Evolutionary conservation across 768 basidiomycete species (phyloP).

Genomic region (Krasilnikovozyma curviuscula): DNA sequence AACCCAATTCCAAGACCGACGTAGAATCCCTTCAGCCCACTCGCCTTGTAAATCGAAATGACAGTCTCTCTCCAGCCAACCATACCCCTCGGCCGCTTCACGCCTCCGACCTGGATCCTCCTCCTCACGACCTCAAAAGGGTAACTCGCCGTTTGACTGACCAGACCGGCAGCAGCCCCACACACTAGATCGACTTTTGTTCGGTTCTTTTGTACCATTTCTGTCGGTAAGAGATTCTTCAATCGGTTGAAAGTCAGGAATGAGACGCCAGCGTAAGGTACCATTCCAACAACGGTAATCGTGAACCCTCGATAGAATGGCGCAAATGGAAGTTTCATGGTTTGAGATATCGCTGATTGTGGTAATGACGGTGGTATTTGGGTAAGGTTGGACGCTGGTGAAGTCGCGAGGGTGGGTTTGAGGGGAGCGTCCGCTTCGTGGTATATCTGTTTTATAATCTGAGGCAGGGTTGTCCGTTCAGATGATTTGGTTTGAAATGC

Average conservation of each 20-base stretch:
- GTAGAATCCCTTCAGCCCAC: conserved; percentile 77
- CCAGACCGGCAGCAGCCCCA: conserved; percentile 66
- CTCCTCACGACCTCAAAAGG: conserved; percentile 84
- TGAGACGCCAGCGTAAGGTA: conserved; percentile 87
- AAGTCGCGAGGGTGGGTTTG: conserved; percentile 13
- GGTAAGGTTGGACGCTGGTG: not conserved
- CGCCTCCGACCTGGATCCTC: conserved; percentile 86
- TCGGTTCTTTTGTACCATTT: conserved; percentile 21
- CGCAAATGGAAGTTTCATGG: conserved; percentile 1
- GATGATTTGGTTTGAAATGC: conserved; percentile 51
- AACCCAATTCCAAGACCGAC: conserved; percentile 82
- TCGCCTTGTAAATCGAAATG: conserved; percentile 40
- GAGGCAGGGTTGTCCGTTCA: conserved; percentile 32
- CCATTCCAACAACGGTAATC: conserved; percentile 74
- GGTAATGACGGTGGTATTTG: not conserved
- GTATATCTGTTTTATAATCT: conserved; percentile 40
- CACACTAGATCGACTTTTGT: conserved; percentile 52
- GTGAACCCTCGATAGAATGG: conserved; percentile 90
- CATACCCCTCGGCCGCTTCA: conserved; percentile 56
- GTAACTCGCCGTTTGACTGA: conserved; percentile 77
- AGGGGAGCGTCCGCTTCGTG: conserved; percentile 36
- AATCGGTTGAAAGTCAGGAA: conserved; percentile 74
- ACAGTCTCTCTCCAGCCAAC: conserved; percentile 62
- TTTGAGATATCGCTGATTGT: conserved; percentile 14
- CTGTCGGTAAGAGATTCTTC: conserved; percentile 31